phyloP scores from a whole-genome alignment of 1,284 basidiomycete genomes.

The Pseudozyma hubeiensis region DNA sequence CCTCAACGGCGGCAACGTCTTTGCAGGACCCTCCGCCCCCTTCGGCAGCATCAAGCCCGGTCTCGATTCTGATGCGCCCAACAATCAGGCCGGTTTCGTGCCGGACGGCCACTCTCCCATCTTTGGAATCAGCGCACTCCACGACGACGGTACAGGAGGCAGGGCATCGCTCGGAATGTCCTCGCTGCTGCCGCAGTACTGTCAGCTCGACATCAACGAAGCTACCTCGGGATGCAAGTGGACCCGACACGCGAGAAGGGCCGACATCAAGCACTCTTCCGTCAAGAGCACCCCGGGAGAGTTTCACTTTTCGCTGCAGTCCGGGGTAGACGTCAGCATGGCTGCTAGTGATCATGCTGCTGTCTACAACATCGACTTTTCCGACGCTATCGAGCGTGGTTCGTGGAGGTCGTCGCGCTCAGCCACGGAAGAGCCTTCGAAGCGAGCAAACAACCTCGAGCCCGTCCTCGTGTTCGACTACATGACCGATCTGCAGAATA shows the following conservation, averaged over 20 bases:
- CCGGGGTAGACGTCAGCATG: constrained; percentile 17
- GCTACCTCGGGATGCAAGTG: constrained; percentile 30
- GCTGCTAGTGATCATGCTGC: constrained; percentile 33
- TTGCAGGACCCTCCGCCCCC: constrained; percentile 30
- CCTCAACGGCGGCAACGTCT: constrained; percentile 42
- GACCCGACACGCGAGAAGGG: constrained; percentile 7
- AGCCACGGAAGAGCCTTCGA: background rate
- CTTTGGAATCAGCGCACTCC: constrained; percentile 35
- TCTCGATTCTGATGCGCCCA: constrained; percentile 19
- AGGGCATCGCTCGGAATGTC: constrained; percentile 30
- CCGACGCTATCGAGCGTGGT: constrained; percentile 5
- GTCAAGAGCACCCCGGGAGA: constrained; percentile 17
- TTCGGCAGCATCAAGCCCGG: constrained; percentile 45
- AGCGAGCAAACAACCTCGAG: constrained; percentile 22
- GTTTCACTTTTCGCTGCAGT: constrained; percentile 12
- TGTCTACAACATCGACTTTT: constrained; percentile 34
- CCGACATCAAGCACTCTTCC: constrained; percentile 10
- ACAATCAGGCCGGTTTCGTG: constrained; percentile 46
- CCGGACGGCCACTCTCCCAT: constrained; percentile 22
- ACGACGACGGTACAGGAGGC: constrained; percentile 46
- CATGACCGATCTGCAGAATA: constrained; percentile 29
- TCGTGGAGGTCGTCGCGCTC: constrained; percentile 2
- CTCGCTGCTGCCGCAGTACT: constrained; percentile 41
- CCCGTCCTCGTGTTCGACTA: constrained; percentile 40
- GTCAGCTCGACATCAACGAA: constrained; percentile 24